Base-by-base conservation (phyloP, 495 filamentous ascomycete species). In the Penicillium psychrofluorescens region DNA sequence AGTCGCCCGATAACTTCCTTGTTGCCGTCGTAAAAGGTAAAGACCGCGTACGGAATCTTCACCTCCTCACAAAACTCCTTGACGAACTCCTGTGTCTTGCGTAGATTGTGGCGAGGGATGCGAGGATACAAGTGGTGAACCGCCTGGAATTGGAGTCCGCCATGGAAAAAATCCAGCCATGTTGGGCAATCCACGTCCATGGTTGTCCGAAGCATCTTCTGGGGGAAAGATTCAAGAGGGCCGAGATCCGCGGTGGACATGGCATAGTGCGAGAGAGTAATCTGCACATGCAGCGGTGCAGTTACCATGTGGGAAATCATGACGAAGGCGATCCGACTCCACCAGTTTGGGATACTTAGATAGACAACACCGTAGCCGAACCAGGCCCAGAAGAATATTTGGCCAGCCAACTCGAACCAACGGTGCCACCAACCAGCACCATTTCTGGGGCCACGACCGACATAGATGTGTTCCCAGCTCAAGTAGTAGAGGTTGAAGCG, bases 81-180 rank as follows among this genome's bases (percentile, higher is more conserved):
- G n/a, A 95, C 86, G 29, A 91, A 67, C 51, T 77, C 77, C 64
- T 92, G 90, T 9, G 84, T 78, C 48, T 67, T 66, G n/a, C 89
- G 75, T 36, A 95, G 75, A 63, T 95, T 95, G 48, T 95, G 90
- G 22, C 89, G 70, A 36, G 89, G 89, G 44, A 95, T 84, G 7
- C 90, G 74, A 6, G 89, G 89, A 48, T 76, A 95, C 28, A 95
- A 65, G 62, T 95, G 89, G 47, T 95, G 89, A 40, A 95, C 81
- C 11, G 83, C 89, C 63, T 95, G 89, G 56, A 94, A 95, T 64
- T 95, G 89, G 49, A 95, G 66, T 27, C 89, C 89, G 12, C 89
- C 89, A 53, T 95, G 89, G 57, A 95, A 75, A 53, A 89, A 95
- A 59, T 95, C 89, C 33, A 95, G 70, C 89, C 89, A 95, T 27